These are phyloP conservation scores for Colletotrichum sublineola DNA, from an alignment of 2,329 filamentous ascomycete species.

Conservation along the genomic window DNA sequence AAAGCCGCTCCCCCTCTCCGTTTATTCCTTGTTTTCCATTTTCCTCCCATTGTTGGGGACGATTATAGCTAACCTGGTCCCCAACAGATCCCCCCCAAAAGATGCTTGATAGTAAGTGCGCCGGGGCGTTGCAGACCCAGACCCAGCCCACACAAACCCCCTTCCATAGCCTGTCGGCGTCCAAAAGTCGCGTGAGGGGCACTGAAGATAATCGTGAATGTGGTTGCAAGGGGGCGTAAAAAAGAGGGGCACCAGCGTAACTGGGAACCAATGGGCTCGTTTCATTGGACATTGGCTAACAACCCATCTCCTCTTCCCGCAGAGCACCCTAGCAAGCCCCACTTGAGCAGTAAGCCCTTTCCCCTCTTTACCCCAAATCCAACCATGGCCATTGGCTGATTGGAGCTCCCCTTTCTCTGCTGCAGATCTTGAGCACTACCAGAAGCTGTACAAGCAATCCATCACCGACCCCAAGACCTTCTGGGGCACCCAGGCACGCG, in stretches of 20 bases:
- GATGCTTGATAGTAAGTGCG: conserved; percentile 75
- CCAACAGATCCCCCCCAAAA: conserved; percentile 71
- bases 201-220: conserved; percentile 29
- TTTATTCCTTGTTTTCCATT: neutral
- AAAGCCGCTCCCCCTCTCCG: neutral
- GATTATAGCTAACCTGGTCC: conserved; percentile 23
- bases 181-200: conserved; percentile 41
- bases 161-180: conserved; percentile 26
- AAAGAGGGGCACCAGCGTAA: conserved; percentile 32
- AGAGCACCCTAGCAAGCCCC: conserved; percentile 80
- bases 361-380: conserved; percentile 41
- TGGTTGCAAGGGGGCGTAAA: conserved; percentile 16
- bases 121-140: conserved; percentile 33
- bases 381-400: conserved; percentile 34
- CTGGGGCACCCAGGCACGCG: conserved; percentile 88
- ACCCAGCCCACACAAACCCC: conserved; percentile 6
- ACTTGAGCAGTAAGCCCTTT: conserved; percentile 69
- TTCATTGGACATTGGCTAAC: conserved; percentile 48
- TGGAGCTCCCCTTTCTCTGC: conserved; percentile 31
- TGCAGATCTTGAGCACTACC: conserved; percentile 75
- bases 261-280: conserved; percentile 24
- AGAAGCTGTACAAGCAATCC: conserved; percentile 81
- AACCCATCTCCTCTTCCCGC: conserved; percentile 49
- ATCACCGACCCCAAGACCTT: conserved; percentile 91
- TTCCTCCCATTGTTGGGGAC: conserved; percentile 25